Evolutionary conservation across 2,329 filamentous ascomycete species (phyloP).

Genomic region (Sarocladium kiliense): DNA sequence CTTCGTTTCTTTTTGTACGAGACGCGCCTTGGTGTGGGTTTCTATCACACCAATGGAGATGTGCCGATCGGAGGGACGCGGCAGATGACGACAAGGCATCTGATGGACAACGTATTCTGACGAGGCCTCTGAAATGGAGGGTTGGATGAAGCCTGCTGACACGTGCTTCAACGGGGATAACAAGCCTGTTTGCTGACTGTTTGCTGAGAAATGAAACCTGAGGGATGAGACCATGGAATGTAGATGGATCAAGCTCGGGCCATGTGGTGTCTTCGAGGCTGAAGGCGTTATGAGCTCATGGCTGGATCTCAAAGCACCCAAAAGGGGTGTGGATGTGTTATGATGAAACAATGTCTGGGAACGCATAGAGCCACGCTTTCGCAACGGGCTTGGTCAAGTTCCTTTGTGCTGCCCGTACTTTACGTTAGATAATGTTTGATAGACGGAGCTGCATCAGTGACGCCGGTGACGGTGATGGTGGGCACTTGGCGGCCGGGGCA

Average conservation of each 20-base stretch:
- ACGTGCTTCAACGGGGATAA: neutral
- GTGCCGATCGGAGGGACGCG: neutral
- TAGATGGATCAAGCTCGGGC: constrained; percentile 4
- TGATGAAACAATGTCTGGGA: constrained; percentile 1
- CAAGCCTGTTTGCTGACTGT: neutral
- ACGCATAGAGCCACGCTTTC: neutral
- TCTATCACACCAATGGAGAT: neutral
- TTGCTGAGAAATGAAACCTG: neutral
- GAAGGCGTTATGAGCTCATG: constrained; percentile 1
- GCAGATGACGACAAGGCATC: constrained; percentile 5
- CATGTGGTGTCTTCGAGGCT: constrained; percentile 1
- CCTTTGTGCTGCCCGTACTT: neutral
- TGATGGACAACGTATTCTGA: too few relatives aligned
- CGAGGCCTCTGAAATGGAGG: too few relatives aligned
- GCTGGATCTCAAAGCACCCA: neutral
- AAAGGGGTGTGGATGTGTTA: neutral
- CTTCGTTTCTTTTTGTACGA: neutral
- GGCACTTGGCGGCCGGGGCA: constrained; percentile 1
- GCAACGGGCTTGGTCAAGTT: neutral
- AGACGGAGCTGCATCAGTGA: neutral
- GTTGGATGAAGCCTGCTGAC: neutral
- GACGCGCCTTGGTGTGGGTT: neutral
- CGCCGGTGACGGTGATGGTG: constrained; percentile 4
- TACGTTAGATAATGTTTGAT: neutral
- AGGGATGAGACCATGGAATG: neutral